Evolutionary conservation across 257 asterid species (phyloP), one percentile per base, ranked within the genome.

Genomic region (Salvia miltiorrhiza): DNA sequence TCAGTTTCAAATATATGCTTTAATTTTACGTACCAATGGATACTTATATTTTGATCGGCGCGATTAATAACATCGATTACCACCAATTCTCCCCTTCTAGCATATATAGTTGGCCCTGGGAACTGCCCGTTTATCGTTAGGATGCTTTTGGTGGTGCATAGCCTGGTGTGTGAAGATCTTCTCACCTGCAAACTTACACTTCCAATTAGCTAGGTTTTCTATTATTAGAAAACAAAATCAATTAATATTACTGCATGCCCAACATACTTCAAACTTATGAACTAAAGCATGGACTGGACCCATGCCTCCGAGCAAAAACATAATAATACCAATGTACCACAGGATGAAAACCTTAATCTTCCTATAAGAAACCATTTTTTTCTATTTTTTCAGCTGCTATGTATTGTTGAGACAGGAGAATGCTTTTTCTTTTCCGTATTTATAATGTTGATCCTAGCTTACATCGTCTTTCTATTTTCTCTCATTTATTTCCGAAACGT

Each of bases 101-200:
- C 84, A 17, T 73, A 49, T 9, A 80, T 14, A 4, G 81, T 73
- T 45, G 84, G 81, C 6, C 84, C 84, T 0, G 84, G 81, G 23
- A 63, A 69, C 28, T 64, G 50, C 2, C 80, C 80, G 40, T 79
- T 79, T 21, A 79, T 43, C 0, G 83, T 79, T 54, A 79, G 54
- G 0, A 76, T 76, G 4, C 16, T 69, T 60, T 69, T 80, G 64
- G 9, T 80, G 50, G 20, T 50, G 68, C 79, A 73, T 2, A 80
- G 55, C 49, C 63, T 76, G 2, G 55, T 69, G 49, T 76, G 53
- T 32, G 16, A 3, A 9, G 58, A 50, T 8, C 11, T 50, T 21
- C 21, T 21, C 32, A 50, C 16, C 58, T 50, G n/a, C 32, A 50
- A 8, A 37, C n/a, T n/a, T n/a, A n/a, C n/a, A n/a, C n/a, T n/a